Conservation (phyloP, 768 basidiomycete genomes). For the Gloeostereum incarnatum region DNA sequence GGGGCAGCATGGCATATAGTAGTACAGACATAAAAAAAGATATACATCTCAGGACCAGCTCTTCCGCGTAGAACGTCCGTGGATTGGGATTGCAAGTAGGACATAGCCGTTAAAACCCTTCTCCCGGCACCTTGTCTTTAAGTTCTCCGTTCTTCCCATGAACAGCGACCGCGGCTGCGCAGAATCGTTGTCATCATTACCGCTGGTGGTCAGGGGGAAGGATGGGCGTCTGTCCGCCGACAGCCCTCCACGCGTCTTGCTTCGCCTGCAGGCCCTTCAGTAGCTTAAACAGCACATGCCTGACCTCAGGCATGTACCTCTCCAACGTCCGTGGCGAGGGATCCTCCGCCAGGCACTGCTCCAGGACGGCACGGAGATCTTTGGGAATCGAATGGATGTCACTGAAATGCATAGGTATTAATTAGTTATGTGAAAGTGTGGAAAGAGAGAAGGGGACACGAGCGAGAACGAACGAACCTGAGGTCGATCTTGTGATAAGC, state of each 20-base stretch:
- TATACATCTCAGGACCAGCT: too few species aligned
- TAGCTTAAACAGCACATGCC: constrained; percentile 72
- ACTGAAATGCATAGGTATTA: constrained; percentile 22
- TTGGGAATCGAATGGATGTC: constrained; percentile 55
- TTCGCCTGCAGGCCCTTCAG: constrained; percentile 77
- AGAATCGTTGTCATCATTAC: too few species aligned
- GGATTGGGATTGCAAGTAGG: too few species aligned
- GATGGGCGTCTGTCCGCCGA: too few species aligned
- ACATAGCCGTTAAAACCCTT: too few species aligned
- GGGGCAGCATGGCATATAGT: too few species aligned
- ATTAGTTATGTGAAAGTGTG: constrained; percentile 3
- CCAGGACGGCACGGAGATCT: constrained; percentile 57
- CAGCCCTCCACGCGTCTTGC: constrained; percentile 37
- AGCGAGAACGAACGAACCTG: constrained; percentile 39
- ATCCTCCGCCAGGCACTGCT: constrained; percentile 64
- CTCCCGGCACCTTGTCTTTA: too few species aligned
- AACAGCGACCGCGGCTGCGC: too few species aligned
- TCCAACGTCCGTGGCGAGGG: constrained; percentile 67
- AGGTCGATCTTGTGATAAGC: constrained; percentile 64
- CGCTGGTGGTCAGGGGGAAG: too few species aligned
- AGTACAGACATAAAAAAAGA: too few species aligned
- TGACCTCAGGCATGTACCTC: constrained; percentile 72
- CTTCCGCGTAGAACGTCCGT: too few species aligned
- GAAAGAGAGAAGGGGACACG: background rate
- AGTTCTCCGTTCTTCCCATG: too few species aligned